Evolutionary conservation across 208 protist species (phyloP), one percentile per base, ranked within the genome.

Genomic region (Leishmania lainsoni): DNA sequence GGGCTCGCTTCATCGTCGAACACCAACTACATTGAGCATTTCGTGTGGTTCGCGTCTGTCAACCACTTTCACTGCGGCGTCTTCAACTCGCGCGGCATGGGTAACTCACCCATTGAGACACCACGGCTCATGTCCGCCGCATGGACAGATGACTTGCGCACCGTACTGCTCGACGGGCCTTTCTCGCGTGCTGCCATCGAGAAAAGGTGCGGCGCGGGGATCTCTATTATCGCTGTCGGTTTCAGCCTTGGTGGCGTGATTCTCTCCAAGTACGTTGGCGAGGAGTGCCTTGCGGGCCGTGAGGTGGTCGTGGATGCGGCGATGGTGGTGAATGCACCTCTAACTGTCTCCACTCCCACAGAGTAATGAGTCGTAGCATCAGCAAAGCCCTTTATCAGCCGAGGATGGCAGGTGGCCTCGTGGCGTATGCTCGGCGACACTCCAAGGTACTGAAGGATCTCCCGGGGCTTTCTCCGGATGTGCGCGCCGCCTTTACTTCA

Each of bases 181-280:
- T 79, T 88, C 26, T 83, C 80, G 6, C 71, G 77, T 3, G 74
- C 71, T 0, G 73, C 89, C 5, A 78, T 93, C 20, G 72, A 63
- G 35, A 58, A 78, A 75, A 81, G 71, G 16, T 93, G 89, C 63
- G 85, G 88, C 10, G 26, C 54, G 2, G 77, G 75, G 17, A 4
- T 79, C 3, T 73, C 87, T 29, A 59, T 94, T 48, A 79, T 92
- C 70, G 90, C 72, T 45, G 78, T 93, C 22, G 93, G 93, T 32
- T 94, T 96, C 83, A 94, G 91, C 81, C 81, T 96, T 14, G 93
- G 93, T 14, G 93, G 93, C 42, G 85, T 93, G 20, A 93, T 96
- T 61, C 70, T 96, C 8, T 59, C 87, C 61, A 93, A 94, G 79
- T 96, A 86, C 78, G 79, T 89, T 26, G 83, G 77, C 2, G 93